Evolutionary conservation across 2,329 filamentous ascomycete species (phyloP).

Genomic region (Cladosporium sp.): DNA sequence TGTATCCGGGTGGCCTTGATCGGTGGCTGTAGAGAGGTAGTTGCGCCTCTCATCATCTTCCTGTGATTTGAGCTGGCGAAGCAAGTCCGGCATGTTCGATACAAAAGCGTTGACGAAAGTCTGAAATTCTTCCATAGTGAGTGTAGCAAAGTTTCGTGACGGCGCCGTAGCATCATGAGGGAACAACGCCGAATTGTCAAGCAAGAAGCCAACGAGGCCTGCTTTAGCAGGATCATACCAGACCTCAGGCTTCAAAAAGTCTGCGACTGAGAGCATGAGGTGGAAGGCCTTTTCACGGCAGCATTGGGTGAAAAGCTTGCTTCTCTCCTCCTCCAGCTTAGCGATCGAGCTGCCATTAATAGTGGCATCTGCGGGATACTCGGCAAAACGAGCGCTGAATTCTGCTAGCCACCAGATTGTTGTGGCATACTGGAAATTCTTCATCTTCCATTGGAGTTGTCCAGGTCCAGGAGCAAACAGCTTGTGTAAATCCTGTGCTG

Average conservation of each 20-base stretch:
- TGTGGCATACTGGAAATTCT: constrained; percentile 73
- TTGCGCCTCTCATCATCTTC: constrained; percentile 76
- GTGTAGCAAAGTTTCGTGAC: constrained; percentile 65
- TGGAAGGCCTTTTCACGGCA: constrained; percentile 88
- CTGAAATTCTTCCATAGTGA: constrained; percentile 78
- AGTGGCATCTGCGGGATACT: constrained; percentile 8
- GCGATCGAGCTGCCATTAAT: constrained; percentile 7
- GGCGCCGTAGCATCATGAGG: constrained; percentile 63
- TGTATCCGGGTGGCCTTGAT: constrained; percentile 34
- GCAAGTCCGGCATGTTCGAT: constrained; percentile 87
- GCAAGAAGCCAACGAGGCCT: constrained; percentile 75
- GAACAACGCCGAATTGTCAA: constrained; percentile 71
- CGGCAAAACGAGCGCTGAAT: constrained; percentile 72
- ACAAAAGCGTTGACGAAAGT: constrained; percentile 89
- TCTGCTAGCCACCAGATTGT: constrained; percentile 86
- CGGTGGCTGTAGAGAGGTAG: constrained; percentile 35
- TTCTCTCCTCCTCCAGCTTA: constrained; percentile 57
- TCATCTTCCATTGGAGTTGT: constrained; percentile 65
- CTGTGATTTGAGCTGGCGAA: constrained; percentile 78
- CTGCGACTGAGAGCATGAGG: constrained; percentile 79
- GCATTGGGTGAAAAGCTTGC: constrained; percentile 65
- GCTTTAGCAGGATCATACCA: constrained; percentile 86
- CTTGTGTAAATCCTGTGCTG: constrained; percentile 67
- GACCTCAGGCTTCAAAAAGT: constrained; percentile 73
- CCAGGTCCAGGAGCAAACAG: constrained; percentile 64